Evolutionary conservation across 1,139 yeast species (phyloP), one percentile per base, ranked within the genome.

Genomic region (Hansenula lynferdii): DNA sequence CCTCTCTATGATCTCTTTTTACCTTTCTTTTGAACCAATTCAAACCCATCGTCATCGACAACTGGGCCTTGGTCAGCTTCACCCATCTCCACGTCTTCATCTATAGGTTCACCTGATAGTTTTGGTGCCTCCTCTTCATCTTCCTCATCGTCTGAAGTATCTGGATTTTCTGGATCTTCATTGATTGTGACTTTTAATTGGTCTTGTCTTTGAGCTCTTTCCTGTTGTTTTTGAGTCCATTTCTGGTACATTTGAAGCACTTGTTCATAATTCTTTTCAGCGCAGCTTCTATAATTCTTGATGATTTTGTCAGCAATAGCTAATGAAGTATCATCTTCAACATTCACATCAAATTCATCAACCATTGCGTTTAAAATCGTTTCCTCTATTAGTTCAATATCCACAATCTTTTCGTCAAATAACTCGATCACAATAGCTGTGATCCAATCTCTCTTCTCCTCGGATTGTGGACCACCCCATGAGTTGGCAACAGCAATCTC

Each of bases 381-480:
- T 58, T 85, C 96, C 61, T 92, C 97, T 21, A 92, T 75, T 46
- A 84, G 75, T 39, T 78, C 82, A 8, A 83, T 69, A 54, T 89
- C 97, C 8, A 90, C 85, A 10, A 70, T 64, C 38, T 65, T 71
- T 38, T 73, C 82, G 16, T 63, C 60, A 56, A 90, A 92, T 40
- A 89, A 68, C 31, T 89, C 97, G 33, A 87, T 77, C 3, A 90
- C 76, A 16, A 85, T 69, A 6, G 89, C 95, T 4, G 89, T 80
- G 44, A 90, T 72, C 98, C 98, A 94, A 58, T 92, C 98, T 55
- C 99, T 74, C 61, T 92, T 92, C 35, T 86, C 97, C 1, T 72
- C 76, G 11, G 95, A 83, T 34, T 85, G 85, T 14, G 95, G 78
- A 2, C 98, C 99, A 43, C 98, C 99, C 98, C 98, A 92, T 28